Percentiles rank a stretch among this genome's conserved stretches.
phyloP scores from a whole-genome alignment of 345 rosid genomes.

The Citrus unshiu region DNA sequence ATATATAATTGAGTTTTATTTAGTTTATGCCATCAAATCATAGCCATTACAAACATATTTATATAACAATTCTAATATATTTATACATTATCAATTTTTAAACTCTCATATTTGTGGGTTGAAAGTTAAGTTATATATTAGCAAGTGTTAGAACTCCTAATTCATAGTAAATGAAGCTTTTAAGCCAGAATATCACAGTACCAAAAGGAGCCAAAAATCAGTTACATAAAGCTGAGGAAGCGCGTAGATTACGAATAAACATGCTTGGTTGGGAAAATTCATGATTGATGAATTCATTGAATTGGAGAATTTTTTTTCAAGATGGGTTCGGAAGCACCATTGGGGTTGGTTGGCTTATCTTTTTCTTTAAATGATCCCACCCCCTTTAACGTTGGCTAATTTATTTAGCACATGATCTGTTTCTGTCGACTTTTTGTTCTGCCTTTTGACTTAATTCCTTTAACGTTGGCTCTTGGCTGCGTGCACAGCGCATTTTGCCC shows the following conservation, averaged over 20 bases:
- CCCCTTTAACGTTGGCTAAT: neutral
- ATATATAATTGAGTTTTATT: too few relatives aligned
- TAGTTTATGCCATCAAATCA: too few relatives aligned
- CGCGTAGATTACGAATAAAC: neutral
- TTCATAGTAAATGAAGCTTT: too few relatives aligned
- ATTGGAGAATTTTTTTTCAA: neutral
- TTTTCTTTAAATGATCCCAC: neutral
- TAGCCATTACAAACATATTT: too few relatives aligned
- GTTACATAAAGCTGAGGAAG: neutral
- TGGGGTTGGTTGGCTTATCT: slow-evolving; percentile 5
- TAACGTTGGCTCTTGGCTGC: neutral
- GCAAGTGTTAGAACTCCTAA: too few relatives aligned
- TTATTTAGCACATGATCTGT: neutral
- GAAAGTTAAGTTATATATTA: too few relatives aligned
- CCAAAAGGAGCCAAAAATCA: too few relatives aligned
- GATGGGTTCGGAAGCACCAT: neutral
- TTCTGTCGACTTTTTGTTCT: neutral
- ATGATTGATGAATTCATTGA: neutral
- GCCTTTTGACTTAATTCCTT: too few relatives aligned
- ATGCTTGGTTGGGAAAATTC: neutral
- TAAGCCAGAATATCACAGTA: too few relatives aligned
- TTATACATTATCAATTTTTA: too few relatives aligned
- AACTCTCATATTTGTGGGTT: too few relatives aligned
- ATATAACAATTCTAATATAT: too few relatives aligned
- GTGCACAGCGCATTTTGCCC: slow-evolving; percentile 5